Base-by-base conservation (phyloP, 2,329 filamentous ascomycete species). In the Fusarium caatingaense region DNA sequence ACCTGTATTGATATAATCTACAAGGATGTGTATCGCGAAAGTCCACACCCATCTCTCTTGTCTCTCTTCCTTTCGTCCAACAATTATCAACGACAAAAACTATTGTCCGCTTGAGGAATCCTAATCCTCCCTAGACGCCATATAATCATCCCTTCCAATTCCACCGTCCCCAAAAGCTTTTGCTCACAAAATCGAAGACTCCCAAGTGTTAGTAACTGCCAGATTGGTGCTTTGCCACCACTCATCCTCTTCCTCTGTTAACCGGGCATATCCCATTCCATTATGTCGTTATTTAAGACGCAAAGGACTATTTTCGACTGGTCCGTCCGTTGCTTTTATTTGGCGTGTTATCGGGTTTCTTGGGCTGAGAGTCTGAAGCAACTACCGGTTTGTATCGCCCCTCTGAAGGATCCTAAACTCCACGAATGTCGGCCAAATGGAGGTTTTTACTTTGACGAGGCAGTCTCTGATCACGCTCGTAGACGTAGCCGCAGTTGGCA, bases 401-500 rank as follows among this genome's bases (percentile, higher is more conserved):
- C 67, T 64, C 56, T 64, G 64, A 63, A 56, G 66, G 32, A 58
- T 73, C 64, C 74, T 78, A 81, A 62, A 72, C 74, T 50, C 72
- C 72, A 58, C 78, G 78, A 55, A 77, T 68, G 56, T 79, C 76
- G 58, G 77, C 69, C 56, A 79, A 60, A 72, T 83, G 78, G 51
- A 82, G 73, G 66, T 82, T 82, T 76, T 80, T 80, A 45, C 77
- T 82, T 66, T 82, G 81, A 25, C 81, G 79, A 11, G 95, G 94
- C 1, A 97, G 85, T 70, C 91, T 90, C 80, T 93, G 91, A 80
- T 97, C 93, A 57, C 93, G 91, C 81, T 98, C 95, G 78, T 92
- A 98, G 21, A 95, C 82, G 73, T 94, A 91, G 60, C 94, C 95
- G 78, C 95, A 98, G 78, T 97, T 98, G 80, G 94, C 92, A 83